phyloP scores from a whole-genome alignment of 2,329 filamentous ascomycete genomes.

The Paradendryphiella salina region DNA sequence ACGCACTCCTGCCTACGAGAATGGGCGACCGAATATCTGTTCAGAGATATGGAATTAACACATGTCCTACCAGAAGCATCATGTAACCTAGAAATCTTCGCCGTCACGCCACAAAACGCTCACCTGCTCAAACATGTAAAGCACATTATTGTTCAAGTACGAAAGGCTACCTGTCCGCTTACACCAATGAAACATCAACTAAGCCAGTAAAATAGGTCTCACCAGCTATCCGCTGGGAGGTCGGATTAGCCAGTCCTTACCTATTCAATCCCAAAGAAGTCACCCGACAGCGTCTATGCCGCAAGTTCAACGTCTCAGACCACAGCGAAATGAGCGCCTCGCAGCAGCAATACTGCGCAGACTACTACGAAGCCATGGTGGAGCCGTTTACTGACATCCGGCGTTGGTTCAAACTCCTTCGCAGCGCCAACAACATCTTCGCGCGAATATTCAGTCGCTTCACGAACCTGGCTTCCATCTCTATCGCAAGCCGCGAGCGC shows the following conservation, averaged over 20 bases:
- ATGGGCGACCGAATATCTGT: slow-evolving; percentile 22
- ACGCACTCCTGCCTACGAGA: slow-evolving; percentile 21
- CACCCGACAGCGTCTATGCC: background rate
- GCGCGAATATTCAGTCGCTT: background rate
- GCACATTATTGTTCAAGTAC: background rate
- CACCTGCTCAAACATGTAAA: background rate
- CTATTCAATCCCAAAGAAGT: background rate
- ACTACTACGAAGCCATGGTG: background rate
- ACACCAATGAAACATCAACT: background rate
- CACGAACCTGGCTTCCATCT: background rate
- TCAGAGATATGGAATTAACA: slow-evolving; percentile 20
- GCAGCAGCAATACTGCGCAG: background rate
- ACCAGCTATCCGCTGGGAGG: background rate
- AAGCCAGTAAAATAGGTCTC: background rate
- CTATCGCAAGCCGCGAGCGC: background rate
- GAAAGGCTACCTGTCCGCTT: no score
- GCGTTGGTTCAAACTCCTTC: background rate
- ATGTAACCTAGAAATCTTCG: slow-evolving; percentile 17
- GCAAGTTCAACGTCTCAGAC: background rate
- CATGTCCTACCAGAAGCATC: slow-evolving; percentile 17
- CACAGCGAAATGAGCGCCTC: background rate
- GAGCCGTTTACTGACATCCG: background rate
- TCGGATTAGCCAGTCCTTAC: background rate
- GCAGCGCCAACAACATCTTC: background rate
- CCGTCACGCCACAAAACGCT: background rate